Percentiles rank a stretch among this genome's conserved stretches.
These are phyloP conservation scores for Fraxinus ornus DNA, from an alignment of 305 asterid genomes.

Conservation along the genomic window DNA sequence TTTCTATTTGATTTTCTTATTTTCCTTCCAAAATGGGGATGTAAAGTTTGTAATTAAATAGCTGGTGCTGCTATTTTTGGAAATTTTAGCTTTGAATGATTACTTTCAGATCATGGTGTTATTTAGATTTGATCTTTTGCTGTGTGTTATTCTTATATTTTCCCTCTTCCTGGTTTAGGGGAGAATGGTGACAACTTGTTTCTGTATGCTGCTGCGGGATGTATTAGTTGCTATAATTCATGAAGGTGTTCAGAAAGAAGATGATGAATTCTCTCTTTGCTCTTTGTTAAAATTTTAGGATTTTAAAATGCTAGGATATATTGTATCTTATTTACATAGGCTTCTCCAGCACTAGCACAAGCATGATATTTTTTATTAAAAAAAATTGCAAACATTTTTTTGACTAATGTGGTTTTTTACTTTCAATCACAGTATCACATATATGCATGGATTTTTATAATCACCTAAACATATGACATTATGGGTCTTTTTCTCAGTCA, in stretches of 20 bases:
- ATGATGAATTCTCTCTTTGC: neutral
- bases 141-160: slow-evolving; percentile 5
- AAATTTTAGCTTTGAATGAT: neutral
- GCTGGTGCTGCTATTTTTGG: neutral
- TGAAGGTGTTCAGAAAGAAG: neutral
- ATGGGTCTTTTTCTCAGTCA: neutral
- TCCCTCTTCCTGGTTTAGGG: neutral
- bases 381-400: neutral
- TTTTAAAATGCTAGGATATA: neutral
- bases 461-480: neutral
- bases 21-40: neutral
- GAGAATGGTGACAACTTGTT: slow-evolving; percentile 7
- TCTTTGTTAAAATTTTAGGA: neutral
- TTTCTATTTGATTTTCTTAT: neutral
- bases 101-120: neutral
- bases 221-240: slow-evolving; percentile 2
- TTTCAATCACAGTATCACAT: neutral
- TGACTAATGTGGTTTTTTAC: neutral
- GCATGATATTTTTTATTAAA: neutral
- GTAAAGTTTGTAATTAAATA: neutral
- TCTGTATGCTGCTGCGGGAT: slow-evolving; percentile 10
- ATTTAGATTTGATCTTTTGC: neutral
- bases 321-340: neutral
- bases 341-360: neutral
- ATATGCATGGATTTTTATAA: neutral